Evolutionary conservation across 371 early-diverging fungal genomes (phyloP), one percentile per base, ranked within the genome.

Genomic region (Mucor plumbeus): DNA sequence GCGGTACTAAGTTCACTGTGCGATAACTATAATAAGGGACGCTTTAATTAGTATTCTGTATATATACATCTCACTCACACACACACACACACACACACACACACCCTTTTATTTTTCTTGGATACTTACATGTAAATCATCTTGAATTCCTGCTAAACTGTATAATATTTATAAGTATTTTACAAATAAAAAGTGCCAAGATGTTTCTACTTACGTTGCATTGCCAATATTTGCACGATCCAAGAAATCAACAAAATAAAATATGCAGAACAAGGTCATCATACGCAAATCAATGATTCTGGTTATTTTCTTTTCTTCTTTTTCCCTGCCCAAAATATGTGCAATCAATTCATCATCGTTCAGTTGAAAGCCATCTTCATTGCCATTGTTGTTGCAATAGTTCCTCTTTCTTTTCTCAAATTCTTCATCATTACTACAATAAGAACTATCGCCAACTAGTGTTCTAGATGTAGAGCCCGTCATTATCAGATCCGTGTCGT

Each of bases 151-250:
- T 10, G 44, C 75, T 36, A 75, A 41, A 19, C 75, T 75, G 19
- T 26, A 26, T 3, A 26, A 26, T 26, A 26, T 26, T 26, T 3
- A 26, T 26, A 26, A 26, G 26, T 3, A 26, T 26, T 26, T 26
- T 26, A 26, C 26, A 26, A 3, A 26, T 26, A 26, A 26, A 3
- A 26, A 26, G 26, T 3, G 26, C 26, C 3, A 26, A 26, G 26
- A 26, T 47, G 72, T 35, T 21, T 0, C 11, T 3, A 61, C 48
- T 60, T 74, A 79, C 79, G 77, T 75, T 41, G 81, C 79, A 63
- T 75, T 81, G 31, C 84, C 84, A 15, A 83, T 80, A 64, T 83
- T 83, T 17, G 77, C 78, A 31, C 84, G 76, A 72, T 83, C 84
- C 31, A 81, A 70, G 7, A 75, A 80, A 55, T 76, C 75, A 7